Evolutionary conservation across 805 yeast genomes (phyloP).

Genomic region (Debaryomyces prosopidis): DNA sequence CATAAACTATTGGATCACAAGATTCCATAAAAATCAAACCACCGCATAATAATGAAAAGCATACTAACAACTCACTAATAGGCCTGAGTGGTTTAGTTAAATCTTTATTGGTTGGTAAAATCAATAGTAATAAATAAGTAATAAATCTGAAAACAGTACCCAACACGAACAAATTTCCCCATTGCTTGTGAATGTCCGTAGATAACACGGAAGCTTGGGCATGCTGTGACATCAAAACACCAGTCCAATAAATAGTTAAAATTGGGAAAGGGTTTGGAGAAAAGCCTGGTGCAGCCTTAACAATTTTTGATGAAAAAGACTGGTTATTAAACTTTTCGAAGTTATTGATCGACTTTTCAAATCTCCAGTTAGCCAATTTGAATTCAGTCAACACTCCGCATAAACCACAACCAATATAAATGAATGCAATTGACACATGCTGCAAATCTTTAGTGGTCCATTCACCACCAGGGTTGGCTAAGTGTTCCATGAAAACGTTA

Average conservation of each 20-base stretch:
- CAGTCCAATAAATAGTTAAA: slow-evolving; percentile 94
- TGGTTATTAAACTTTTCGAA: slow-evolving; percentile 6
- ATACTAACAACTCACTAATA: slow-evolving; percentile 77
- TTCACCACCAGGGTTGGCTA: slow-evolving; percentile 63
- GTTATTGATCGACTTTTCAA: slow-evolving; percentile 23
- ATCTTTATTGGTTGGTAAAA: slow-evolving; percentile 32
- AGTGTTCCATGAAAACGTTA: slow-evolving; percentile 87
- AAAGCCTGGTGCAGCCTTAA: slow-evolving; percentile 62
- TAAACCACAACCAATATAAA: slow-evolving; percentile 85
- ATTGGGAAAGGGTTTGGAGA: slow-evolving; percentile 95
- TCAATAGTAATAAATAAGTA: slow-evolving; percentile 58
- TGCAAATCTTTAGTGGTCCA: slow-evolving; percentile 70
- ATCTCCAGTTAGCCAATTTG: slow-evolving; percentile 64
- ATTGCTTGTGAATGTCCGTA: slow-evolving; percentile 81
- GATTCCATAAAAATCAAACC: slow-evolving; percentile 92
- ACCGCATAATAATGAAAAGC: slow-evolving; percentile 82
- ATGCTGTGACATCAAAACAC: slow-evolving; percentile 92
- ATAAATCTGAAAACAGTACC: slow-evolving; percentile 74
- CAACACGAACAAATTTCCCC: slow-evolving; percentile 86
- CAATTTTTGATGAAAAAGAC: slow-evolving; percentile 6
- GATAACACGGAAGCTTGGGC: slow-evolving; percentile 79
- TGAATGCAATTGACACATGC: slow-evolving; percentile 34
- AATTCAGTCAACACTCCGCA: slow-evolving; percentile 84
- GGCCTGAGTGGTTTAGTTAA: slow-evolving; percentile 55
- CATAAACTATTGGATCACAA: slow-evolving; percentile 80